A percentile compares a stretch with the other conserved stretches of the same genome.
phyloP scores from a whole-genome alignment of 768 basidiomycete genomes.

The Sporobolomyces roseus region DNA sequence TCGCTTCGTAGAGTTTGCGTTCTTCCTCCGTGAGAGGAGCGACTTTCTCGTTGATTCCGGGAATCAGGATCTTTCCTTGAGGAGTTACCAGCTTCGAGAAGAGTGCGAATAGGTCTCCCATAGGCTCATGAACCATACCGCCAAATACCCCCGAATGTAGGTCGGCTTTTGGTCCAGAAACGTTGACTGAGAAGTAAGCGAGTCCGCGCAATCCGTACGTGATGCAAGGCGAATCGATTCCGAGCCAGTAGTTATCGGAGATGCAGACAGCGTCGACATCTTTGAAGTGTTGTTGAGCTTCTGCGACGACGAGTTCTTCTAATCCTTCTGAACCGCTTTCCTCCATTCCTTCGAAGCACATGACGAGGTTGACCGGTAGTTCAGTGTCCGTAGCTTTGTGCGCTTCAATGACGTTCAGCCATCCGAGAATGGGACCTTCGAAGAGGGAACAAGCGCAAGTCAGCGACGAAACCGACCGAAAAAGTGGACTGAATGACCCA shows the following conservation, averaged over 20 bases:
- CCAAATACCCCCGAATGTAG: constrained; percentile 88
- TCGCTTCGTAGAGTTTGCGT: constrained; percentile 63
- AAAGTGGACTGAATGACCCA: not conserved
- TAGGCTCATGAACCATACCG: constrained; percentile 72
- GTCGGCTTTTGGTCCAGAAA: constrained; percentile 79
- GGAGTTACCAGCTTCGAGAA: constrained; percentile 79
- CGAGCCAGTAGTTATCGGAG: constrained; percentile 80
- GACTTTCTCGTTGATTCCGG: constrained; percentile 76
- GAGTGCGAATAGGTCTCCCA: constrained; percentile 82
- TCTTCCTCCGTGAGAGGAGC: constrained; percentile 68
- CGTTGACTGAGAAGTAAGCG: constrained; percentile 70
- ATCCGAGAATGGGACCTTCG: constrained; percentile 20
- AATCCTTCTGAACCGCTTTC: constrained; percentile 88
- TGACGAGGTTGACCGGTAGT: constrained; percentile 81
- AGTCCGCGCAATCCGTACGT: constrained; percentile 37
- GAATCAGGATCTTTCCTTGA: constrained; percentile 76
- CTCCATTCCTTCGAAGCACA: constrained; percentile 96
- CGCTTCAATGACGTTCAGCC: constrained; percentile 63
- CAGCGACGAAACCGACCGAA: not conserved
- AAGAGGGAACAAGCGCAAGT: not conserved
- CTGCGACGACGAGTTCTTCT: constrained; percentile 74
- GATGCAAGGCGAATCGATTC: constrained; percentile 51
- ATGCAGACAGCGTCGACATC: constrained; percentile 92
- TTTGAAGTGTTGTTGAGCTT: constrained; percentile 74
- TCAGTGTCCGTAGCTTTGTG: constrained; percentile 63